These are phyloP conservation scores for Aspergillus novoparasiticus DNA, from an alignment of 2,329 filamentous ascomycete genomes.

Conservation along the genomic window DNA sequence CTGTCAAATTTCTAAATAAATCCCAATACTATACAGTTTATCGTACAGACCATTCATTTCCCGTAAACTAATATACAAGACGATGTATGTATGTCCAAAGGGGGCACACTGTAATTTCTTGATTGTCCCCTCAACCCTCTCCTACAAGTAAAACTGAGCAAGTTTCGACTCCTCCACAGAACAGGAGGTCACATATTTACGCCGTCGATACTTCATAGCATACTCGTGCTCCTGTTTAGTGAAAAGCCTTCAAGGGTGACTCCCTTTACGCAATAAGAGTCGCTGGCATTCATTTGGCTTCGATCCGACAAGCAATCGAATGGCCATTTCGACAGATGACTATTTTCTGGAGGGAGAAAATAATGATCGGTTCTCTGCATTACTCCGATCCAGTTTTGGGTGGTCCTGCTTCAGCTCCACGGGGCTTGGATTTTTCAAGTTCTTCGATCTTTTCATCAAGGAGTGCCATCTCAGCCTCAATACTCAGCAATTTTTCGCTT, in stretches of 20 bases:
- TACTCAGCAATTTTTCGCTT: conserved; percentile 67
- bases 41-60: background rate
- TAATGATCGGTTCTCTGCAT: background rate
- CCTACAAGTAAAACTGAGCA: background rate
- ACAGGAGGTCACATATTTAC: background rate
- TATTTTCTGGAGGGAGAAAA: background rate
- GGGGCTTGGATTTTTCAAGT: conserved; percentile 40
- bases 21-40: background rate
- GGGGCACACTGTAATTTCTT: background rate
- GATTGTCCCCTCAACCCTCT: background rate
- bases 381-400: conserved; percentile 8
- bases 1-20: background rate
- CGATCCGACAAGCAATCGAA: background rate
- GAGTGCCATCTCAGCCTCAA: conserved; percentile 77
- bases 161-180: background rate
- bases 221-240: background rate
- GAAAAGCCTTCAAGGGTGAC: background rate
- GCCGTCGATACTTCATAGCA: background rate
- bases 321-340: background rate
- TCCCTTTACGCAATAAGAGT: background rate
- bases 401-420: background rate
- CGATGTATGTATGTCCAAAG: background rate
- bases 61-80: conserved; percentile 2
- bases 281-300: background rate
- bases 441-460: conserved; percentile 73